These are phyloP conservation scores for Albophoma yamanashiensis DNA, from an alignment of 2,329 filamentous ascomycete species.

Conservation along the genomic window DNA sequence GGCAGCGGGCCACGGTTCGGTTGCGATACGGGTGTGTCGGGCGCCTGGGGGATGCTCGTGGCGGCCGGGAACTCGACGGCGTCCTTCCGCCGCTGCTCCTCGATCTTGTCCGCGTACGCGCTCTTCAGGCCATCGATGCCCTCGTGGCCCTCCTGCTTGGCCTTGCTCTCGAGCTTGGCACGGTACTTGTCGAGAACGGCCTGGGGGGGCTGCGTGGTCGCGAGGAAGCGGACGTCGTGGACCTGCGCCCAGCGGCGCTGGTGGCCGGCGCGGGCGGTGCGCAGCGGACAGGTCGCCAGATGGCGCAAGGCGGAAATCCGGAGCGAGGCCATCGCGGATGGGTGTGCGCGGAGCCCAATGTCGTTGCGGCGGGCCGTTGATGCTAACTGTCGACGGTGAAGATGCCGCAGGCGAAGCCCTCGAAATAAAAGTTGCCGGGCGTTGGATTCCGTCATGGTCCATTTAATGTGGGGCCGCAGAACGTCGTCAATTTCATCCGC, in stretches of 20 bases:
- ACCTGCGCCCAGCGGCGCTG: constrained; percentile 88
- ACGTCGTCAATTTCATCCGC: not conserved
- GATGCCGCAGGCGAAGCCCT: not conserved
- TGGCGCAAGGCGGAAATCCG: constrained; percentile 38
- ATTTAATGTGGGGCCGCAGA: not conserved
- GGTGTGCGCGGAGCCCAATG: constrained; percentile 1
- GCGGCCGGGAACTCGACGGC: constrained; percentile 35
- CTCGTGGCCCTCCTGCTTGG: constrained; percentile 57
- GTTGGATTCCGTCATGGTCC: not conserved
- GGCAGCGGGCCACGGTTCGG: constrained; percentile 20
- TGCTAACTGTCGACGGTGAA: not conserved
- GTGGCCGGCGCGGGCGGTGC: constrained; percentile 21
- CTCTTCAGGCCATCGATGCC: constrained; percentile 68
- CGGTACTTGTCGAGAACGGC: constrained; percentile 75
- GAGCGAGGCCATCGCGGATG: constrained; percentile 34
- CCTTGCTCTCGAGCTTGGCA: constrained; percentile 75
- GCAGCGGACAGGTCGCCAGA: constrained; percentile 23
- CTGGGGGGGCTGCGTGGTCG: constrained; percentile 60
- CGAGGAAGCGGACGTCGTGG: constrained; percentile 82
- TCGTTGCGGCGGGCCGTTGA: not conserved
- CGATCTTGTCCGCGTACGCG: constrained; percentile 78
- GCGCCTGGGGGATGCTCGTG: constrained; percentile 22
- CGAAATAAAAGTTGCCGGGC: not conserved
- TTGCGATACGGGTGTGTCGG: constrained; percentile 24
- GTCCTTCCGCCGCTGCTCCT: constrained; percentile 57